Evolutionary conservation across 140 eudicot species (phyloP).

Genomic region (Anethum foeniculum): DNA sequence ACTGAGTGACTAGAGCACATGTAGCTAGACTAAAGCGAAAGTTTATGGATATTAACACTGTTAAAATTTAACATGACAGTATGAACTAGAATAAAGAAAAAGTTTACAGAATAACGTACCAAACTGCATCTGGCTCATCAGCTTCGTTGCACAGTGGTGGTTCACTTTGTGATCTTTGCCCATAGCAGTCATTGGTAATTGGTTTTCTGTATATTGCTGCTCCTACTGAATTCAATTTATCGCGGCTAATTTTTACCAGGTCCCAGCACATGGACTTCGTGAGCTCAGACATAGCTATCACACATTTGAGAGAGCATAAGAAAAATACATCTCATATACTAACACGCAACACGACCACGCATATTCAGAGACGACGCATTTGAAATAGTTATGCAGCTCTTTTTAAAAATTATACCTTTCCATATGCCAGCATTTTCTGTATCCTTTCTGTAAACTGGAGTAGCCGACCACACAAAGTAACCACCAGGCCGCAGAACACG

Average conservation of each 20-base stretch:
- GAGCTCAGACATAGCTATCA: constrained; percentile 51
- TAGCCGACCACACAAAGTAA: constrained; percentile 76
- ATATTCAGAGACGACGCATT: not conserved
- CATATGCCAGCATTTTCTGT: constrained; percentile 57
- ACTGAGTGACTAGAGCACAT: not conserved
- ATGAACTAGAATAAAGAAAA: not conserved
- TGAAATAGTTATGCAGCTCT: not conserved
- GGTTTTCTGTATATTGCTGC: constrained; percentile 59
- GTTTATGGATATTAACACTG: not conserved
- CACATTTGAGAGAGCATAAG: not conserved
- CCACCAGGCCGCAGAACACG: constrained; percentile 67
- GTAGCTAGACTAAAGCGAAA: not conserved
- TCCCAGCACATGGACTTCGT: constrained; percentile 73
- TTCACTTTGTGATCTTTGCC: constrained; percentile 33
- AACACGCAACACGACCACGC: not conserved
- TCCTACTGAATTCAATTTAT: constrained; percentile 46
- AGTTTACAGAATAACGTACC: constrained; percentile 28
- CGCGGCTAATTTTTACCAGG: constrained; percentile 37
- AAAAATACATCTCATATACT: not conserved
- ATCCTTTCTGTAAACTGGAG: constrained; percentile 54
- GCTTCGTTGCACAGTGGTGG: constrained; percentile 53
- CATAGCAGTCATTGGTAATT: constrained; percentile 48
- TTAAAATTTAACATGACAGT: not conserved
- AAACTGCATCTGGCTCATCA: constrained; percentile 61
- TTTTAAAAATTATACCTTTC: constrained; percentile 33